Conservation (phyloP, 2,329 filamentous ascomycete species). For the Fusarium papillatum region DNA sequence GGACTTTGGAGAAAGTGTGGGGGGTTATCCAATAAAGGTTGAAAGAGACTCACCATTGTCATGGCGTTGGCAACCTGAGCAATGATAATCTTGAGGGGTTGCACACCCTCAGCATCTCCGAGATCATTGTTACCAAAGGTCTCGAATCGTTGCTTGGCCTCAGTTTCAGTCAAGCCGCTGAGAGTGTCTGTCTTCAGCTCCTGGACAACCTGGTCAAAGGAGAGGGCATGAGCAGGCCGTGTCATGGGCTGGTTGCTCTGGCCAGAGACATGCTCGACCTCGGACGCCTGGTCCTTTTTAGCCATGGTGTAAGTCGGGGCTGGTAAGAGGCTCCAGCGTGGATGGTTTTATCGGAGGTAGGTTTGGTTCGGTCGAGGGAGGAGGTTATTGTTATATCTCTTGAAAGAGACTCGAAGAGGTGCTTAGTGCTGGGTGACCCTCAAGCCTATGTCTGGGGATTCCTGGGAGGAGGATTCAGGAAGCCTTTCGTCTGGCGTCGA, state of each 20-base stretch:
- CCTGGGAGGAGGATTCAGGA: slow-evolving; percentile 36
- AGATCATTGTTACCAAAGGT: slow-evolving; percentile 72
- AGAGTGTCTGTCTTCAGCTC: slow-evolving; percentile 67
- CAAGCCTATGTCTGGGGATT: slow-evolving; percentile 37
- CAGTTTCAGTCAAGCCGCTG: slow-evolving; percentile 64
- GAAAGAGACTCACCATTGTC: slow-evolving; percentile 66
- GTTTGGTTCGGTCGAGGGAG: slow-evolving; percentile 11
- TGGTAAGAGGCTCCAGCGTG: slow-evolving; percentile 32
- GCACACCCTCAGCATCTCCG: slow-evolving; percentile 60
- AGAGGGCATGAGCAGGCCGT: slow-evolving; percentile 69
- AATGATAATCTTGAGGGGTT: slow-evolving; percentile 69
- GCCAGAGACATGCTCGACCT: slow-evolving; percentile 47
- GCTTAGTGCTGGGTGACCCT: slow-evolving; percentile 11
- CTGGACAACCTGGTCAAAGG: slow-evolving; percentile 60
- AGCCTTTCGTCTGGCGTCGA: slow-evolving; percentile 40
- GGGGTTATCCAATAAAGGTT: slow-evolving; percentile 8
- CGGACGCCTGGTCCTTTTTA: slow-evolving; percentile 34
- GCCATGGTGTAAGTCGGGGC: slow-evolving; percentile 33
- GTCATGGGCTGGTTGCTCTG: slow-evolving; percentile 58
- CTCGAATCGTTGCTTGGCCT: slow-evolving; percentile 64
- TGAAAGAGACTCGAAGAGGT: slow-evolving; percentile 13
- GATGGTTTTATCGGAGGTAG: slow-evolving; percentile 2
- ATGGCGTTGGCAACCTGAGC: slow-evolving; percentile 78
- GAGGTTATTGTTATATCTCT: neutral
- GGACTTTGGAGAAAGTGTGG: slow-evolving; percentile 5